Base-by-base conservation (phyloP, 352 stramenopile genomes). In the Pythium oligandrum region DNA sequence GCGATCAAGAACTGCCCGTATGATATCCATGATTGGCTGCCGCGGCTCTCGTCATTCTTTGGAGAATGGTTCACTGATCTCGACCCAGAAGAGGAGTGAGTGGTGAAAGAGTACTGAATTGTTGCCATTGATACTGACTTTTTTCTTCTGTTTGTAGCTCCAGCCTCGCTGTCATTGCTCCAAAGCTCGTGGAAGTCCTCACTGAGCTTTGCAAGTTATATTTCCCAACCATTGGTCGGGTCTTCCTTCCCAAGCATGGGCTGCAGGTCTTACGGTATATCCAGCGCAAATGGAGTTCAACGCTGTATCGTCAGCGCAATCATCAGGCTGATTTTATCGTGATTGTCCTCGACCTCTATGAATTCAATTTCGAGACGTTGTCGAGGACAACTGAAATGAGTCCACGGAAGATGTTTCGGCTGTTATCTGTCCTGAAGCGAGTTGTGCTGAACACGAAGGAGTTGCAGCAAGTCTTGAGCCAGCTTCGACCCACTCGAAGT, bases 1-100 rank as follows among this genome's bases (percentile, higher is more conserved):
- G 63, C 88, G 32, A 40, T 93, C 6, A 70, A 57, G 42, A 82
- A 90, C 51, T 73, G 68, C 34, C 65, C 73, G 4, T 88, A 83
- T 43, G 81, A 93, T 54, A 57, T 90, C 32, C 58, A 64, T 49
- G 68, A 65, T 10, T 67, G 75, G 47, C 37, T 90, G 43, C 57
- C 65, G 0, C 64, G 60, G 26, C 31, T 88, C 4, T 57, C 83
- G 17, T 49, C 59, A 26, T 79, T 81, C 39, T 64, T 89, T 34
- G 51, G 52, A 5, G 53, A 63, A 7, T 93, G 83, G 77, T 86
- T 90, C 44, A 51, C 55, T 4, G 43, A 44, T 34, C 30, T 79
- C 31, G 38, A 63, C 49, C 46, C 52, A 26, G 67, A 69, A 26
- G 17, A 48, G 43, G 53, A 69, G 9, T 36, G 45, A 4, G 44